Base-by-base conservation (phyloP, 192 early-diverging fungal species). In the Umbelopsis isabellina region DNA sequence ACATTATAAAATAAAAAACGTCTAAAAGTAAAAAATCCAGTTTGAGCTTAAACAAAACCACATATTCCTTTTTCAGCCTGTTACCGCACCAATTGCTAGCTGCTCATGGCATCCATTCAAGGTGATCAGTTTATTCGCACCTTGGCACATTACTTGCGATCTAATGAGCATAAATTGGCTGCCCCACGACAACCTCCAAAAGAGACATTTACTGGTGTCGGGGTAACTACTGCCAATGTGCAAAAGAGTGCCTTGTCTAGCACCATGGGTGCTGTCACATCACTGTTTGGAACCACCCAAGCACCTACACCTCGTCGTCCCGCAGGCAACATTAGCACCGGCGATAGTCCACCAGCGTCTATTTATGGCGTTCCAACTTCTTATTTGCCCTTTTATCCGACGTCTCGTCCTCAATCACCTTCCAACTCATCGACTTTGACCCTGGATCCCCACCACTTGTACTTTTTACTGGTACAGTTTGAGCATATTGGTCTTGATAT, bases 111-210 rank as follows among this genome's bases (percentile, higher is more conserved):
- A 20, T 41, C 65, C 27, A 70, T 84, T 52, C 51, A 75, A 47
- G 80, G 82, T 69, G 86, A 87, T 61, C 79, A 82, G 69, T 87
- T 81, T 71, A 72, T 87, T 65, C 82, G 86, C 69, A 87, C 82
- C 13, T 67, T 87, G 13, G 75, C 82, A 25, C 86, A 87, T 41
- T 85, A 85, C 51, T 65, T 87, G 22, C 84, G 83, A 50, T 65
- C 80, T 7, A 87, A 87, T 68, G 80, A 85, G 55, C 66, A 75
- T 30, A 70, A 75, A n/a, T 71, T 87, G 49, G 27, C 52, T 27
- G 13, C 41, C 16, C 30, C 49, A 27, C 48, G 64, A 15, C 37
- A 46, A 35, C 64, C 48, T 52, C 46, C 30, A 15, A 64, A 70
- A 48, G 69, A 70, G 30, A 35, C 55, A 13, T 61, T 61, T 8